These are phyloP conservation scores for Paraconiothyrium sp. DNA, from an alignment of 2,329 filamentous ascomycete species.

Conservation along the genomic window DNA sequence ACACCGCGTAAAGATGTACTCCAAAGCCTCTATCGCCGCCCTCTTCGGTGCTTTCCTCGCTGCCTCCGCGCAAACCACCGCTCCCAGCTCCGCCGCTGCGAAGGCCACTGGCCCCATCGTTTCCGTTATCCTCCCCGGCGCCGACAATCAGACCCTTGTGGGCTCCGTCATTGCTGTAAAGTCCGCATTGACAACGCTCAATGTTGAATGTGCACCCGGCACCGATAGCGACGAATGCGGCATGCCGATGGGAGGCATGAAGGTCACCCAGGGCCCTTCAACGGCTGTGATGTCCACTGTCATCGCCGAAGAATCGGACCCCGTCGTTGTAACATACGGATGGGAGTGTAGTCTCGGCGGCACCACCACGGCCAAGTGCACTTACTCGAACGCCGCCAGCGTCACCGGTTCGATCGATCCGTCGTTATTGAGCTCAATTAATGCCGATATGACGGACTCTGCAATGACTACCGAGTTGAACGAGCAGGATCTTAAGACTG, in stretches of 20 bases:
- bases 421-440: not conserved
- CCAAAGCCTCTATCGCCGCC: conserved; percentile 8
- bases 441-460: not conserved
- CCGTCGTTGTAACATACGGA: not conserved
- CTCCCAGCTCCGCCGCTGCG: not conserved
- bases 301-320: not conserved
- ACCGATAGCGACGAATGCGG: not conserved
- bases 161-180: conserved; percentile 5
- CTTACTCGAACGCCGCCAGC: not conserved
- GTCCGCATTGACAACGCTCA: conserved; percentile 2
- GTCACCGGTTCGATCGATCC: not conserved
- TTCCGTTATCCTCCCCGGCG: not conserved
- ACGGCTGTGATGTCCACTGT: not conserved
- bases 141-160: not conserved
- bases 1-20: conserved; percentile 3
- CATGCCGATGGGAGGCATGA: not conserved
- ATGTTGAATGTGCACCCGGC: not conserved
- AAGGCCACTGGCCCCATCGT: conserved; percentile 2
- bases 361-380: not conserved
- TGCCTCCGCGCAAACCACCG: not conserved
- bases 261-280: conserved; percentile 3
- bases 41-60: not conserved
- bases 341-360: conserved; percentile 10
- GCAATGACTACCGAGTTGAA: not conserved
- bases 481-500: not conserved